Evolutionary conservation across 768 basidiomycete genomes (phyloP), one percentile per base, ranked within the genome.

Genomic region (Tylopilus rubrobrunneus): DNA sequence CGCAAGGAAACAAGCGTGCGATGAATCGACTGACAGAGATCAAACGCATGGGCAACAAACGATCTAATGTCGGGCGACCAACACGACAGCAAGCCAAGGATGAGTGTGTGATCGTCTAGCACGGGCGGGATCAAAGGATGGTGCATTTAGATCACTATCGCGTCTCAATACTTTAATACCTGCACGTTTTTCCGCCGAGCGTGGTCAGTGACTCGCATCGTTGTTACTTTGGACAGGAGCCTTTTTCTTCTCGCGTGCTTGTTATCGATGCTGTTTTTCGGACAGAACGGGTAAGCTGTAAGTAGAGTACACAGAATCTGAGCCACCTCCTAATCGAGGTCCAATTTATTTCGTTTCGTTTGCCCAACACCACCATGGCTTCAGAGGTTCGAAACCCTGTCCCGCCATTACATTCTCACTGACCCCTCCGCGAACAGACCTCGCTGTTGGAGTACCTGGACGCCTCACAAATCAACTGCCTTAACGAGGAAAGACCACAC

Each of bases 1-100:
- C 92, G 4, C 96, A 98, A 82, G 91, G 92, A n/a, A 96, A 98
- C 73, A 95, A 93, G 71, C 86, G 95, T 36, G 96, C 96, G 6
- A 98, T 97, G 94, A 89, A 83, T 59, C 83, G 96, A 31, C 72
- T 98, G 66, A 96, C 95, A 27, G 95, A 98, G 71, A 87, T 98
- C 79, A 97, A 97, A 70, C 85, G 91, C 31, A 80, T 84, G 74
- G 89, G 91, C 11, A 85, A 84, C 68, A 92, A 88, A 70, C 81
- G 87, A 58, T 77, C 78, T 44, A 86, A 88, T 58, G 79, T 85
- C 48, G 84, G 85, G 17, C 83, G 95, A 56, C 94, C 96, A 34
- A 98, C 96, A 19, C 81, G 96, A 53, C 88, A 95, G 66, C 84
- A 98, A 66, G 94, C 96, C 12, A 87, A 89, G 72, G 90, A 93